These are phyloP conservation scores for Chrysanthemum lavandulifolium DNA, from an alignment of 129 eudicot genomes.

Conservation along the genomic window DNA sequence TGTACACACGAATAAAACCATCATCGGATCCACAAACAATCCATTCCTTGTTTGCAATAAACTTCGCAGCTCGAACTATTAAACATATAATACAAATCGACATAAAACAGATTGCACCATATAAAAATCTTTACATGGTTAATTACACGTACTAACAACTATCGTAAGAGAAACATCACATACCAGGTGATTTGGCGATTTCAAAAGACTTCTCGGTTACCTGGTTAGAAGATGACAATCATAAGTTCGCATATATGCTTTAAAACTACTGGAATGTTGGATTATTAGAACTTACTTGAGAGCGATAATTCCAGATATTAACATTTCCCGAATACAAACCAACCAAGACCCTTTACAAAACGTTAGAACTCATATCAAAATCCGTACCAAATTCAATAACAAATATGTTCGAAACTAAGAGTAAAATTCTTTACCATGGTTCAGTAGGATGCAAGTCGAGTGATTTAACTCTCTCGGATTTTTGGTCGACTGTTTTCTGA, in stretches of 20 bases:
- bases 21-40: conserved; percentile 52
- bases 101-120: not conserved
- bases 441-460: conserved; percentile 81
- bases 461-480: conserved; percentile 84
- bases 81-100: conserved; percentile 22
- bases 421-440: conserved; percentile 53
- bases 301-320: conserved; percentile 71
- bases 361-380: not conserved
- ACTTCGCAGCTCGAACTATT: too few relatives aligned
- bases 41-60: conserved; percentile 40
- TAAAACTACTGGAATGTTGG: not conserved
- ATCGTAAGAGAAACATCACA: not conserved
- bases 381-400: not conserved
- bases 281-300: conserved; percentile 54
- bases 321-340: conserved; percentile 78
- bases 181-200: conserved; percentile 67
- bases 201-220: conserved; percentile 61
- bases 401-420: too few relatives aligned
- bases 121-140: too few relatives aligned
- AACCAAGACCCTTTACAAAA: conserved; percentile 50
- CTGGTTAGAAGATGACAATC: conserved; percentile 31
- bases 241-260: not conserved
- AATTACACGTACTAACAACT: too few relatives aligned
- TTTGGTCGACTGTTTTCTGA: conserved; percentile 64
- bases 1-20: conserved; percentile 52